These are phyloP conservation scores for Oenanthe javanica DNA, from an alignment of 140 eudicot species.

Conservation along the genomic window DNA sequence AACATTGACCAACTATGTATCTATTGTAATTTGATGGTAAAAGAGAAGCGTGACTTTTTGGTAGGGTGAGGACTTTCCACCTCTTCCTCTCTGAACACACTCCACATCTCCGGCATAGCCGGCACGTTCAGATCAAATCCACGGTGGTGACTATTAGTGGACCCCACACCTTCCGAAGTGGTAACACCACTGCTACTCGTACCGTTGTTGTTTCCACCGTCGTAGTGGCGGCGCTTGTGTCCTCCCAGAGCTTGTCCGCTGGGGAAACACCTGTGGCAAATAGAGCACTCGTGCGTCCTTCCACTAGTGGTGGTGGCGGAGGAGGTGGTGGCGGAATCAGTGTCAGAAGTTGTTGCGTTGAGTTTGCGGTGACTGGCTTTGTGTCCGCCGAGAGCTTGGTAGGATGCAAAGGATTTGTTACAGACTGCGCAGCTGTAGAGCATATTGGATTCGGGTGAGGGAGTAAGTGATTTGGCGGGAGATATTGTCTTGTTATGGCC, in stretches of 20 bases:
- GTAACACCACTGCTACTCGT: conserved; percentile 30
- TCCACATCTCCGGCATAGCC: conserved; percentile 45
- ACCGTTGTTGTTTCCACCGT: conserved; percentile 30
- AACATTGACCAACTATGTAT: not conserved
- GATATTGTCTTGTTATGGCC: conserved; percentile 7
- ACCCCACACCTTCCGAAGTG: conserved; percentile 76
- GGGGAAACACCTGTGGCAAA: conserved; percentile 71
- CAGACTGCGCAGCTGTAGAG: conserved; percentile 61
- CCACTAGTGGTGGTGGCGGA: conserved; percentile 31
- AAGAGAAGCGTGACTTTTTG: conserved; percentile 47
- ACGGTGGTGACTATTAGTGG: conserved; percentile 44
- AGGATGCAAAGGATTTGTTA: conserved; percentile 58
- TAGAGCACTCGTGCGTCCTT: conserved; percentile 75
- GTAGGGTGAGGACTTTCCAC: conserved; percentile 81
- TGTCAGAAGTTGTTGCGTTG: conserved; percentile 18
- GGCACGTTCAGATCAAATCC: conserved; percentile 85
- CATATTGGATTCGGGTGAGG: conserved; percentile 12
- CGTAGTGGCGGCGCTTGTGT: conserved; percentile 90
- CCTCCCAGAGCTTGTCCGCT: conserved; percentile 97
- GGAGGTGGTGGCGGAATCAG: conserved; percentile 21
- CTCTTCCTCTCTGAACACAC: conserved; percentile 52
- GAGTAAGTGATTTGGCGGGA: not conserved
- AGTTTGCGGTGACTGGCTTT: conserved; percentile 80
- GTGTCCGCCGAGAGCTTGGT: conserved; percentile 95
- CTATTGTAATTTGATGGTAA: conserved; percentile 27